phyloP scores from a whole-genome alignment of 495 filamentous ascomycete species.

The Penicillium fimorum region DNA sequence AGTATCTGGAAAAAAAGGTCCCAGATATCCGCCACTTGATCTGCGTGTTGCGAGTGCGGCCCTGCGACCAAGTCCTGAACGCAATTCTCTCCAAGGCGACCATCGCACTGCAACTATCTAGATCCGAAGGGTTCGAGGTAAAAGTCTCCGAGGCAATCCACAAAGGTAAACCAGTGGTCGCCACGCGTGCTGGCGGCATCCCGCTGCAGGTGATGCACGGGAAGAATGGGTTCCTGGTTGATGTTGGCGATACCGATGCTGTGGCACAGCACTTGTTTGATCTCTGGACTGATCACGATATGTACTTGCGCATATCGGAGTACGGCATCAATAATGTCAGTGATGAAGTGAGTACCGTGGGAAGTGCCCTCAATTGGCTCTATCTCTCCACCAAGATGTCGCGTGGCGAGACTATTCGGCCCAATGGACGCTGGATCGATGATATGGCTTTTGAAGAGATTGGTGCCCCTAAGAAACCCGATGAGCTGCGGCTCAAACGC shows the following conservation, averaged over 20 bases:
- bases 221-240: slow-evolving; percentile 75
- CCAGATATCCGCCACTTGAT: slow-evolving; percentile 55
- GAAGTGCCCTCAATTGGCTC: slow-evolving; percentile 75
- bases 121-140: slow-evolving; percentile 83
- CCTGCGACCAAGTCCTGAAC: slow-evolving; percentile 80
- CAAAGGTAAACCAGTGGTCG: slow-evolving; percentile 80
- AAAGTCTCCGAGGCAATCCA: slow-evolving; percentile 88
- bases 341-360: slow-evolving; percentile 82
- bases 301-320: slow-evolving; percentile 66
- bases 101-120: slow-evolving; percentile 76
- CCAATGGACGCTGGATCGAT: slow-evolving; percentile 66
- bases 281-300: slow-evolving; percentile 63
- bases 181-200: slow-evolving; percentile 75
- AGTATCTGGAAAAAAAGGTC: slow-evolving; percentile 59
- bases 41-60: slow-evolving; percentile 73
- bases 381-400: slow-evolving; percentile 68
- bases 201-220: slow-evolving; percentile 74
- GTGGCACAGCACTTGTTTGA: slow-evolving; percentile 70
- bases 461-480: slow-evolving; percentile 27
- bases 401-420: slow-evolving; percentile 47
- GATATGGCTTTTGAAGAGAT: slow-evolving; percentile 74
- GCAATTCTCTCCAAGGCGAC: slow-evolving; percentile 72
- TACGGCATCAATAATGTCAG: slow-evolving; percentile 65
- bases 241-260: slow-evolving; percentile 67
- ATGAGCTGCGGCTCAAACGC: slow-evolving; percentile 47